phyloP scores from a whole-genome alignment of 805 yeast genomes.

The Metschnikowia similis region DNA sequence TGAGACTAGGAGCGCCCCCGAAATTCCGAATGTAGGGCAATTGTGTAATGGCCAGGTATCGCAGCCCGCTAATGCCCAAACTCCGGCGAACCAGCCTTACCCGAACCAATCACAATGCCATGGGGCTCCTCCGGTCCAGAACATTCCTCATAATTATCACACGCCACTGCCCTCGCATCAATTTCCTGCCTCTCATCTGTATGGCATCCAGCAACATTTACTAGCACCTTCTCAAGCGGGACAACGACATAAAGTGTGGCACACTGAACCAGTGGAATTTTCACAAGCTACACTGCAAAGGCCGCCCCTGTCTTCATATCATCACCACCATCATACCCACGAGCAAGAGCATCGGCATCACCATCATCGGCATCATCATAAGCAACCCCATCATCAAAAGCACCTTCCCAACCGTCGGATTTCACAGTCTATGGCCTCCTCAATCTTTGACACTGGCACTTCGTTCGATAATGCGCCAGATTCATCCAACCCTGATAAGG shows the following conservation, averaged over 20 bases:
- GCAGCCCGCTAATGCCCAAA: not conserved
- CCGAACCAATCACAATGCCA: not conserved
- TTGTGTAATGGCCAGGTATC: not conserved
- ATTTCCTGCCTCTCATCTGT: constrained; percentile 5
- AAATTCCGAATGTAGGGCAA: not conserved
- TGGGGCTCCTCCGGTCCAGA: not conserved
- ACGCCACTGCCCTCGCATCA: not conserved
- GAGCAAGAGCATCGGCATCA: constrained; percentile 4
- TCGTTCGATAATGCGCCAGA: not conserved
- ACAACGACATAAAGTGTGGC: not conserved
- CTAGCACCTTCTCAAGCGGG: not conserved
- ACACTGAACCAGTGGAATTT: not conserved
- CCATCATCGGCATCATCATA: constrained; percentile 9
- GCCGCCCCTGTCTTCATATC: constrained; percentile 3
- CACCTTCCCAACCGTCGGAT: constrained; percentile 15
- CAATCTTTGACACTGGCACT: not conserved
- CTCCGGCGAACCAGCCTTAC: not conserved
- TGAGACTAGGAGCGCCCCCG: not conserved
- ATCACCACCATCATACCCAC: constrained; percentile 9
- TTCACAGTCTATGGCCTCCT: constrained; percentile 8
- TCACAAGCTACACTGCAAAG: not conserved
- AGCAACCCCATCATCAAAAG: constrained; percentile 3
- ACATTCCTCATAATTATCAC: not conserved
- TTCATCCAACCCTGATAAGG: not conserved
- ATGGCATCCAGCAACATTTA: not conserved